Conservation (phyloP, 2,329 filamentous ascomycete genomes). For the Nannizzia gypsea region DNA sequence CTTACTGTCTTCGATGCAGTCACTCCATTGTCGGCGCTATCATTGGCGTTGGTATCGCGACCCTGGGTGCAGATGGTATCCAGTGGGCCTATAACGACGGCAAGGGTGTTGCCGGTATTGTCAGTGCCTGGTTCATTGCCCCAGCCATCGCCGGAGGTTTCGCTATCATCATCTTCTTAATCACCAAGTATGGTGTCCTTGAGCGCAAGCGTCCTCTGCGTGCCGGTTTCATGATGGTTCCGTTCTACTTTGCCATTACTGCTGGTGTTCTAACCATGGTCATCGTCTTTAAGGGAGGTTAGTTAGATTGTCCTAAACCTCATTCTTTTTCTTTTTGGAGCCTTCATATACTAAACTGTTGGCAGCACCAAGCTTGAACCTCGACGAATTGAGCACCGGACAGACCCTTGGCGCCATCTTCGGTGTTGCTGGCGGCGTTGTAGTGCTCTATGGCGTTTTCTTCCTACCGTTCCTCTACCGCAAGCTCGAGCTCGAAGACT, state of each 20-base stretch:
- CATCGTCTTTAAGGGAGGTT: slow-evolving; percentile 34
- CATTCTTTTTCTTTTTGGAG: no score
- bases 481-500: slow-evolving; percentile 24
- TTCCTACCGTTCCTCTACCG: slow-evolving; percentile 29
- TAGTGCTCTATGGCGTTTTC: slow-evolving; percentile 24
- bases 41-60: slow-evolving; percentile 23
- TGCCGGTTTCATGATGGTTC: slow-evolving; percentile 39
- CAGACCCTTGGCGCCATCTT: slow-evolving; percentile 22
- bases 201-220: slow-evolving; percentile 39
- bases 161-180: slow-evolving; percentile 39
- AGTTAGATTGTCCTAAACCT: slow-evolving; percentile 30
- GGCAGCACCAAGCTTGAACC: slow-evolving; percentile 11
- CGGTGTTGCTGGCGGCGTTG: slow-evolving; percentile 24
- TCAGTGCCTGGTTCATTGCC: slow-evolving; percentile 40
- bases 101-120: slow-evolving; percentile 36
- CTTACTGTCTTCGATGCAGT: background rate
- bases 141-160: slow-evolving; percentile 39
- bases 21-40: slow-evolving; percentile 32
- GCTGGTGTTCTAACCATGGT: slow-evolving; percentile 44
- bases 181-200: slow-evolving; percentile 40
- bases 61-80: slow-evolving; percentile 20
- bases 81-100: slow-evolving; percentile 35
- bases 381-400: slow-evolving; percentile 23
- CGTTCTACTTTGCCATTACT: slow-evolving; percentile 40
- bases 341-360: background rate